phyloP scores from a whole-genome alignment of 257 asterid species.

The Solanum piurae region DNA sequence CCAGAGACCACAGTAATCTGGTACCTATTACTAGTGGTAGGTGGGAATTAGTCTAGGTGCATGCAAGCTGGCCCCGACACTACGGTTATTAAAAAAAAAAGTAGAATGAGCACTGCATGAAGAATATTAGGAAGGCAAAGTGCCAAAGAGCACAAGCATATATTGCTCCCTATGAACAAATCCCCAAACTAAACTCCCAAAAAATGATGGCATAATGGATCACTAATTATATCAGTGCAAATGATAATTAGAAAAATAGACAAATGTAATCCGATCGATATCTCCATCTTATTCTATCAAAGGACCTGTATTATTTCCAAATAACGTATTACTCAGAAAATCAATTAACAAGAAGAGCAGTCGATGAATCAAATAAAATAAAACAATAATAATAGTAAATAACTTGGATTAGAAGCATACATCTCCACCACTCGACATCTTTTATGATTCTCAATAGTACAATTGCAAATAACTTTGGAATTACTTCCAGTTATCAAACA shows the following conservation, averaged over 20 bases:
- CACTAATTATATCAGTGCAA: background rate
- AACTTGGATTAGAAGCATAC: background rate
- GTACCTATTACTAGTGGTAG: background rate
- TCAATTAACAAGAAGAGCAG: background rate
- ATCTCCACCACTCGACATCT: background rate
- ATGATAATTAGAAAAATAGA: background rate
- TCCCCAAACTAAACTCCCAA: background rate
- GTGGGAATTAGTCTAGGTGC: background rate
- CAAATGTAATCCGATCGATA: background rate
- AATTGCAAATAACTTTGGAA: background rate
- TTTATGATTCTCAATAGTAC: background rate
- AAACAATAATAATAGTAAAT: background rate
- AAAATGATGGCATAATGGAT: background rate
- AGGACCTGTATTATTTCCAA: background rate
- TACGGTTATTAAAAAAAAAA: background rate
- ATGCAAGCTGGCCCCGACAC: background rate
- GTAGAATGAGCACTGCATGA: background rate
- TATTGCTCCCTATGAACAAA: background rate
- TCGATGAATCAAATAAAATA: background rate
- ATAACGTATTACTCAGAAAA: background rate
- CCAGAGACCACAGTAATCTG: background rate
- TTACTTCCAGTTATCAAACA: background rate
- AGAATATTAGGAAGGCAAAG: too few species aligned
- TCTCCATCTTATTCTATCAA: background rate
- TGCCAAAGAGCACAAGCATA: background rate